phyloP scores from a whole-genome alignment of 768 basidiomycete genomes.

The Lentinula raphanica region DNA sequence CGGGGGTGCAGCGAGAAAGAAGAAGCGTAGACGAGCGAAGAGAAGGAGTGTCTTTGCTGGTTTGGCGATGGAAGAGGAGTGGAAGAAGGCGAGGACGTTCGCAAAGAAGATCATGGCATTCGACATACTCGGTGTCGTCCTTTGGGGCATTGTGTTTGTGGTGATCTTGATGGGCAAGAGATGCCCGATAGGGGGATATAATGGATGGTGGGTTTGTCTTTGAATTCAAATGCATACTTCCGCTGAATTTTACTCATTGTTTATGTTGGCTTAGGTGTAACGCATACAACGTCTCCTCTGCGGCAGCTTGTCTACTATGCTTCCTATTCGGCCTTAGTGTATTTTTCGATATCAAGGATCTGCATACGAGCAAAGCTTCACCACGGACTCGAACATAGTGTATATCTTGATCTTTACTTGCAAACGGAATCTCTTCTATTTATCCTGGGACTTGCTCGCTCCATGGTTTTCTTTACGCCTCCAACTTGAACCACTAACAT shows the following conservation, averaged over 20 bases:
- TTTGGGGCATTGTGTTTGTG: conserved; percentile 59
- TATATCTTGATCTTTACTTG: background rate
- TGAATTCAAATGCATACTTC: background rate
- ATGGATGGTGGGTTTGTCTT: conserved; percentile 50
- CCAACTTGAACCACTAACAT: background rate
- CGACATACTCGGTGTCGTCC: conserved; percentile 40
- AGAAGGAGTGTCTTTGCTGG: conserved; percentile 52
- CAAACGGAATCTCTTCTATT: no score
- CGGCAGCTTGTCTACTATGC: conserved; percentile 54
- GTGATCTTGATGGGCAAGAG: conserved; percentile 55
- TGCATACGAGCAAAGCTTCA: conserved; percentile 53
- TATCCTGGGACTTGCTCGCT: background rate
- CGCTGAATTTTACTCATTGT: background rate
- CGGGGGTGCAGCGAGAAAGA: conserved; percentile 18
- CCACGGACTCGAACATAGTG: conserved; percentile 51
- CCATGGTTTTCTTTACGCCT: background rate
- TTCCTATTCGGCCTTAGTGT: conserved; percentile 50
- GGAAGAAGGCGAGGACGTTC: conserved; percentile 51
- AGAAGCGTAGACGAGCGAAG: conserved; percentile 29
- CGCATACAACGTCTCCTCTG: conserved; percentile 63
- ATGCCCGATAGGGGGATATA: conserved; percentile 57
- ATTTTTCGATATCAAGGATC: conserved; percentile 65
- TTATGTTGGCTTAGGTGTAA: conserved; percentile 48
- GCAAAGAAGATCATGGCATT: conserved; percentile 46
- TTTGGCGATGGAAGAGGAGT: conserved; percentile 58